phyloP scores from a whole-genome alignment of 257 asterid genomes.

The Osmanthus fragrans region DNA sequence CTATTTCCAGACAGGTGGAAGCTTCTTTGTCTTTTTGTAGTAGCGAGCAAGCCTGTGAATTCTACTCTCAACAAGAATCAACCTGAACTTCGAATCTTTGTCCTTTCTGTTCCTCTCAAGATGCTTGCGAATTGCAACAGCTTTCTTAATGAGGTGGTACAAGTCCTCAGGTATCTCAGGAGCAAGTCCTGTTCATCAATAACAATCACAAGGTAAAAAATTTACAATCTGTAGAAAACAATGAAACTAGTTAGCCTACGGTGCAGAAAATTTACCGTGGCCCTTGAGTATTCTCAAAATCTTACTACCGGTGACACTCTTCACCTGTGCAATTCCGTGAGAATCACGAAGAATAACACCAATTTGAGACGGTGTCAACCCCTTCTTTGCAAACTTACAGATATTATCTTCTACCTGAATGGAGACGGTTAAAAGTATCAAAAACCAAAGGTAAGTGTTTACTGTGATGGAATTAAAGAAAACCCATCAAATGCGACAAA shows the following conservation, averaged over 20 bases:
- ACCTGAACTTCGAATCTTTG: constrained; percentile 68
- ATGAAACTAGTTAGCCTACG: not conserved
- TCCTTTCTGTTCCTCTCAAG: constrained; percentile 78
- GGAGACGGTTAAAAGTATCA: not conserved
- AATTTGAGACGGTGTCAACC: constrained; percentile 68
- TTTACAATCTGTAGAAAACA: not conserved
- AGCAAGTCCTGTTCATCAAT: constrained; percentile 52
- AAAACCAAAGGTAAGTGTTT: not conserved
- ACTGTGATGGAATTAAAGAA: not conserved
- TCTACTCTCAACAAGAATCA: constrained; percentile 70
- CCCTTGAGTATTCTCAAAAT: constrained; percentile 65
- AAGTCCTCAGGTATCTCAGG: constrained; percentile 71
- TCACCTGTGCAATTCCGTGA: constrained; percentile 73
- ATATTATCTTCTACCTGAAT: constrained; percentile 62
- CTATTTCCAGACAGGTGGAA: constrained; percentile 79
- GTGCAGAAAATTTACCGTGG: constrained; percentile 34
- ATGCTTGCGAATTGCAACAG: constrained; percentile 75
- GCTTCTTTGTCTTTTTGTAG: constrained; percentile 73
- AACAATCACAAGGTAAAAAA: constrained; percentile 5
- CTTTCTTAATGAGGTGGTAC: constrained; percentile 66
- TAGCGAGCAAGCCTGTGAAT: constrained; percentile 68
- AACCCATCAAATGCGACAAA: not conserved
- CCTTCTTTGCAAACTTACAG: constrained; percentile 70
- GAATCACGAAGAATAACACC: constrained; percentile 80
- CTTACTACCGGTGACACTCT: constrained; percentile 69